Conservation (phyloP, 768 basidiomycete species). For the Agrocybe praecox region DNA sequence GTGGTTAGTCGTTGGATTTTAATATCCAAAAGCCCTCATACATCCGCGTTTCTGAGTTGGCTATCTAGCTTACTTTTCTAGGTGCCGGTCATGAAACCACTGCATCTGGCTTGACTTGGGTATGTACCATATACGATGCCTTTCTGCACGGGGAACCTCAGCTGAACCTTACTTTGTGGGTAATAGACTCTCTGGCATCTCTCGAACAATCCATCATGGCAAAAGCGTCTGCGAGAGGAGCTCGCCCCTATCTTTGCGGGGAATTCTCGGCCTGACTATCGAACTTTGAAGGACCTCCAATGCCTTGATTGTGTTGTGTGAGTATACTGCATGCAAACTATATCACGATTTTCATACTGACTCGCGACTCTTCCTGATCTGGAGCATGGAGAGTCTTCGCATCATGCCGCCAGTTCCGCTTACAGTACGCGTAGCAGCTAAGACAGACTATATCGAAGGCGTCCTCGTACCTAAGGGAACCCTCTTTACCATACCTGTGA, state of each 20-base stretch:
- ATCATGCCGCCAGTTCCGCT: slow-evolving; percentile 44
- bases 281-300: slow-evolving; percentile 32
- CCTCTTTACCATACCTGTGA: slow-evolving; percentile 40
- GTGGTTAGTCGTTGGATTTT: slow-evolving; percentile 32
- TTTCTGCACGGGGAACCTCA: background rate
- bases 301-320: slow-evolving; percentile 46
- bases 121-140: slow-evolving; percentile 15
- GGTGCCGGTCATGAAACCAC: slow-evolving; percentile 42
- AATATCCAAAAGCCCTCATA: background rate
- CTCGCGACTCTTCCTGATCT: background rate
- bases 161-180: background rate
- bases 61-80: slow-evolving; percentile 40
- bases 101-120: slow-evolving; percentile 46
- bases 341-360: background rate
- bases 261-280: slow-evolving; percentile 39
- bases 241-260: slow-evolving; percentile 33
- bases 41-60: background rate
- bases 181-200: slow-evolving; percentile 45
- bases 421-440: slow-evolving; percentile 37
- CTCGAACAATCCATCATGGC: slow-evolving; percentile 42
- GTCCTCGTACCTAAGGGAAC: slow-evolving; percentile 45
- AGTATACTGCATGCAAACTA: slow-evolving; percentile 11
- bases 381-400: slow-evolving; percentile 45
- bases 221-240: slow-evolving; percentile 48
- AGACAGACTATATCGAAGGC: slow-evolving; percentile 45